Percentiles rank a stretch among this genome's conserved stretches.
Evolutionary conservation across 495 filamentous ascomycete species (phyloP).

Genomic region (Chaetomium cochliodes): DNA sequence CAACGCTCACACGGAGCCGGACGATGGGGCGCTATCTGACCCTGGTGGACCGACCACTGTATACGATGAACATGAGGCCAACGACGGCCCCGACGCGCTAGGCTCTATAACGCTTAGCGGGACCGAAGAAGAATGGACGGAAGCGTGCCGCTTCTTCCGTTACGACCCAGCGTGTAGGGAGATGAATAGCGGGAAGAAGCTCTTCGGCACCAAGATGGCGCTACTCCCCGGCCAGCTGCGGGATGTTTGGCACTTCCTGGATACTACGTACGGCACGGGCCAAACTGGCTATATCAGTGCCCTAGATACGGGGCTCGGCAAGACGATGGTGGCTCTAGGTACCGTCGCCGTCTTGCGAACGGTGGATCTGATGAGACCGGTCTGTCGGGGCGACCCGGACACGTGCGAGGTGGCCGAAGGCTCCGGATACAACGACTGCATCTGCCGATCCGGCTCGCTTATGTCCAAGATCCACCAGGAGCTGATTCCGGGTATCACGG

Average conservation of each 20-base stretch:
- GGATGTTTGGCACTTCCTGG: not conserved
- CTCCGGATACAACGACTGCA: not conserved
- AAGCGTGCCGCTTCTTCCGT: not conserved
- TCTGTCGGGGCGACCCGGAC: not conserved
- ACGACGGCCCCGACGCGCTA: not conserved
- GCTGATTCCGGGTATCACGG: not conserved
- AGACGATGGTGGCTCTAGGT: no score
- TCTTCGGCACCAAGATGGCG: not conserved
- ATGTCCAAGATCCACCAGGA: not conserved
- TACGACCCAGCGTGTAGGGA: not conserved
- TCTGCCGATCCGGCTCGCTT: conserved; percentile 2
- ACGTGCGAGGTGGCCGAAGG: not conserved
- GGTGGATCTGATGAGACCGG: not conserved
- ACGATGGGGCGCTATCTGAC: not conserved
- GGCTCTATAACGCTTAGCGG: not conserved
- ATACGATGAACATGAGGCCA: not conserved
- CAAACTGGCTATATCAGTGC: no score
- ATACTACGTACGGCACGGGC: not conserved
- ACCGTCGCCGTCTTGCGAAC: not conserved
- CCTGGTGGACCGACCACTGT: not conserved
- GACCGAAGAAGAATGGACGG: not conserved
- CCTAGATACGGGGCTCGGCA: no score
- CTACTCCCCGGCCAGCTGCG: not conserved
- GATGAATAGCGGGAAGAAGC: not conserved
- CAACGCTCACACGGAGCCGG: not conserved